Percentiles rank a stretch among this genome's conserved stretches.
These are phyloP conservation scores for Coniochaeta sp. DNA, from an alignment of 2,329 filamentous ascomycete species.

Conservation along the genomic window DNA sequence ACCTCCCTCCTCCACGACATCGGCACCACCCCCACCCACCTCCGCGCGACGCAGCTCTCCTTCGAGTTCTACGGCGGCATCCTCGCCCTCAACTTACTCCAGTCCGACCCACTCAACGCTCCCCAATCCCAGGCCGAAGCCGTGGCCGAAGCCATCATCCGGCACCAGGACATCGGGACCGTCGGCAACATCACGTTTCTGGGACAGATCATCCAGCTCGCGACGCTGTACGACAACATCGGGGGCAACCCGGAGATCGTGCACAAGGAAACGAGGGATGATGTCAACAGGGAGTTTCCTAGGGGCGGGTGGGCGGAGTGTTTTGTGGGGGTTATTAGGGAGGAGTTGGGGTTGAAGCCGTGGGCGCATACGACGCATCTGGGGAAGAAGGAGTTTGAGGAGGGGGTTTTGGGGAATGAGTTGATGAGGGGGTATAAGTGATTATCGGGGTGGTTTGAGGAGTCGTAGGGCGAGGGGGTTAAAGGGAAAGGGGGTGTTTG, in stretches of 20 bases:
- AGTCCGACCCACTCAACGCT: conserved; percentile 26
- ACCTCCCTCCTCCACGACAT: conserved; percentile 68
- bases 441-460: no score
- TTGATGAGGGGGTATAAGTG: conserved; percentile 1
- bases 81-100: conserved; percentile 51
- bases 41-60: conserved; percentile 52
- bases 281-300: conserved; percentile 50
- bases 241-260: conserved; percentile 45
- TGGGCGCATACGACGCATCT: conserved; percentile 59
- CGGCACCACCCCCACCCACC: conserved; percentile 54
- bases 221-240: conserved; percentile 61
- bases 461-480: no score
- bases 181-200: conserved; percentile 57
- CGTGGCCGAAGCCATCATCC: conserved; percentile 64
- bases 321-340: conserved; percentile 53
- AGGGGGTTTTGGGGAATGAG: conserved; percentile 17
- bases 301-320: conserved; percentile 58
- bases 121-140: conserved; percentile 56
- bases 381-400: conserved; percentile 16
- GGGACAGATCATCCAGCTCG: conserved; percentile 57
- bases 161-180: conserved; percentile 62
- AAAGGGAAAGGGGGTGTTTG: no score
- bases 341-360: conserved; percentile 58
- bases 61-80: conserved; percentile 67
- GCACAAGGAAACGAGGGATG: conserved; percentile 46